Evolutionary conservation across 352 stramenopile genomes (phyloP).

Genomic region (Globisporangium uncinulatum): DNA sequence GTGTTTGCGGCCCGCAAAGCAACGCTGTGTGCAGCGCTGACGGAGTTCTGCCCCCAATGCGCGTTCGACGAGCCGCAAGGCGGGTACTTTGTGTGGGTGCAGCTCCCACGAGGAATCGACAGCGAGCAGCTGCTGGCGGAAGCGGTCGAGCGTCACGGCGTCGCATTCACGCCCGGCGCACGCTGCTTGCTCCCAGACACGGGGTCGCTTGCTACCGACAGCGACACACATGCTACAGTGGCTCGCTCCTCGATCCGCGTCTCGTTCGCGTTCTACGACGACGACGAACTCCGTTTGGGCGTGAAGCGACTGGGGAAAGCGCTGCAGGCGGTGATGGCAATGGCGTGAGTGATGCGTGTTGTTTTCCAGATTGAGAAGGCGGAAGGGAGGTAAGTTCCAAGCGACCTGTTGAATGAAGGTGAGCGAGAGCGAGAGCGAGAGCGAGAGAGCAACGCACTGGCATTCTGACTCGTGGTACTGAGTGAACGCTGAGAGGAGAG

Average conservation of each 20-base stretch:
- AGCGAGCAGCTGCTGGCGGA: conserved; percentile 44
- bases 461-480: too few relatives aligned
- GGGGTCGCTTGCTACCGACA: conserved; percentile 14
- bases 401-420: too few relatives aligned
- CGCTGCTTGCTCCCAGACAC: conserved; percentile 30
- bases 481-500: too few relatives aligned
- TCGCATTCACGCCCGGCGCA: conserved; percentile 74
- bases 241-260: conserved; percentile 43
- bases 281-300: conserved; percentile 64
- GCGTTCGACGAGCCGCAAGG: conserved; percentile 58
- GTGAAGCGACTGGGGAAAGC: conserved; percentile 41
- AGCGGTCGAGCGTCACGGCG: conserved; percentile 39
- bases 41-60: conserved; percentile 29
- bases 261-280: conserved; percentile 80
- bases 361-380: too few relatives aligned
- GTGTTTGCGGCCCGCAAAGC: conserved; percentile 40
- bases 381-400: too few relatives aligned
- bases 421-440: too few relatives aligned
- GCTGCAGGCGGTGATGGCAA: conserved; percentile 10
- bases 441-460: too few relatives aligned
- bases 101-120: conserved; percentile 45
- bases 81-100: conserved; percentile 83
- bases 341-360: neutral
- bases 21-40: conserved; percentile 42
- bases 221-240: neutral